A percentile compares a stretch with the other conserved stretches of the same genome.
Conservation (phyloP, 495 filamentous ascomycete genomes). For the Talaromyces wortmannii region DNA sequence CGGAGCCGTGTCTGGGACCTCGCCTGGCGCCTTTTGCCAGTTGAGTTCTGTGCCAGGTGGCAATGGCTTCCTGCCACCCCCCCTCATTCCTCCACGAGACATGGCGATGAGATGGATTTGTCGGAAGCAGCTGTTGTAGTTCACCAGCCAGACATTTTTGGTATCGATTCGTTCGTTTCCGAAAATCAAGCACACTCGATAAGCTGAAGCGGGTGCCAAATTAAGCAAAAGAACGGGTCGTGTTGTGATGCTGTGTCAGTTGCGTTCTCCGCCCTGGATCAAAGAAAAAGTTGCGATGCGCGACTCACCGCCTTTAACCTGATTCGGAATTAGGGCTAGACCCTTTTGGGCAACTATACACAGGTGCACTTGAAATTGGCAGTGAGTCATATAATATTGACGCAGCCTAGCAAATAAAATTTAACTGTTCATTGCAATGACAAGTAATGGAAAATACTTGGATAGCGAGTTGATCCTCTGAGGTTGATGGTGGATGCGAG, state of each 20-base stretch:
- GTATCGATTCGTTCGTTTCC: no score
- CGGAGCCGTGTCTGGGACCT: constrained; percentile 2
- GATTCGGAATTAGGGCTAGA: not conserved
- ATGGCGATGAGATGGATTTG: not conserved
- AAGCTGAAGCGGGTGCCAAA: no score
- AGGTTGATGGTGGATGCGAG: no score
- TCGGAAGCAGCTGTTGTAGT: no score
- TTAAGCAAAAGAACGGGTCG: no score
- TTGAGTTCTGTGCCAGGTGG: constrained; percentile 6
- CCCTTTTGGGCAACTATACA: not conserved
- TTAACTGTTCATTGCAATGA: no score
- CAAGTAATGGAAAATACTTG: no score
- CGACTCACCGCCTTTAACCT: not conserved
- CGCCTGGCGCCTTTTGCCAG: constrained; percentile 5
- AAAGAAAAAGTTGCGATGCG: not conserved
- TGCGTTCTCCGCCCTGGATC: not conserved
- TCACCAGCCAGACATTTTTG: no score
- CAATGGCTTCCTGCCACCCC: constrained; percentile 1
- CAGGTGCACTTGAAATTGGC: not conserved
- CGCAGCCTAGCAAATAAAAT: no score
- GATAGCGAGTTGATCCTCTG: no score
- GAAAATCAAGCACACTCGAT: no score
- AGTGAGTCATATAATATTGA: not conserved
- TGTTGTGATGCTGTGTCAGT: not conserved
- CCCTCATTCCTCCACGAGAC: not conserved